Evolutionary conservation across 23 red algal genomes (phyloP).

Genomic region (Gracilaria caudata): DNA sequence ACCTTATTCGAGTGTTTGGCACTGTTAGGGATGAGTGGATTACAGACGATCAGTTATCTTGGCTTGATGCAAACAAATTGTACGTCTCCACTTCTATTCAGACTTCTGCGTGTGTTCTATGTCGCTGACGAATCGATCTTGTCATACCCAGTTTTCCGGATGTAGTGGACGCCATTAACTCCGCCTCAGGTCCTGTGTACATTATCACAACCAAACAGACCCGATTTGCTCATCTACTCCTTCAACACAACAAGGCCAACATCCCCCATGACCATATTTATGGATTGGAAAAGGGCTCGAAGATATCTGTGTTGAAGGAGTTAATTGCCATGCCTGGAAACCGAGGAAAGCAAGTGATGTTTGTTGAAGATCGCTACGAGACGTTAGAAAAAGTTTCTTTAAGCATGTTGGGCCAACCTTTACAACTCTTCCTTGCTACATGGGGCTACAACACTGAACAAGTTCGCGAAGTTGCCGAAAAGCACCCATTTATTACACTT

Average conservation of each 20-base stretch:
- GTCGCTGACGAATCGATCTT: background rate
- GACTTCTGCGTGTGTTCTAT: background rate
- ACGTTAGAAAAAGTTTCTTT: constrained; percentile 86
- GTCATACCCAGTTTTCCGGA: constrained; percentile 71
- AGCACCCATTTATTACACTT: constrained; percentile 82
- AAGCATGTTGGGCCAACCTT: constrained; percentile 85
- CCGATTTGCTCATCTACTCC: constrained; percentile 82
- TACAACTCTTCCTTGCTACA: constrained; percentile 87
- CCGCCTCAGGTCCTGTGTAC: constrained; percentile 68
- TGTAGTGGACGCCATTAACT: constrained; percentile 82
- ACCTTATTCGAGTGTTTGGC: constrained; percentile 81
- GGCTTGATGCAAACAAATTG: constrained; percentile 81
- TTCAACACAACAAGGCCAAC: constrained; percentile 64
- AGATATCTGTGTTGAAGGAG: constrained; percentile 88
- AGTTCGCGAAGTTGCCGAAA: constrained; percentile 61
- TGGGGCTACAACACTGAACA: constrained; percentile 96
- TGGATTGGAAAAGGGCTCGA: constrained; percentile 76
- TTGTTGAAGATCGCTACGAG: constrained; percentile 96
- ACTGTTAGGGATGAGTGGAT: constrained; percentile 89
- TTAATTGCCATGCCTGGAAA: constrained; percentile 72
- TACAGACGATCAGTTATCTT: constrained; percentile 57
- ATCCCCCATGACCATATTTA: constrained; percentile 66
- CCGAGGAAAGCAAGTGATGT: constrained; percentile 49
- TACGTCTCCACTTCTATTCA: constrained; percentile 34
- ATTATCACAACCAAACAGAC: constrained; percentile 96